These are phyloP conservation scores for Akebia trifoliata DNA, from an alignment of 164 flowering plant genomes.

Conservation along the genomic window DNA sequence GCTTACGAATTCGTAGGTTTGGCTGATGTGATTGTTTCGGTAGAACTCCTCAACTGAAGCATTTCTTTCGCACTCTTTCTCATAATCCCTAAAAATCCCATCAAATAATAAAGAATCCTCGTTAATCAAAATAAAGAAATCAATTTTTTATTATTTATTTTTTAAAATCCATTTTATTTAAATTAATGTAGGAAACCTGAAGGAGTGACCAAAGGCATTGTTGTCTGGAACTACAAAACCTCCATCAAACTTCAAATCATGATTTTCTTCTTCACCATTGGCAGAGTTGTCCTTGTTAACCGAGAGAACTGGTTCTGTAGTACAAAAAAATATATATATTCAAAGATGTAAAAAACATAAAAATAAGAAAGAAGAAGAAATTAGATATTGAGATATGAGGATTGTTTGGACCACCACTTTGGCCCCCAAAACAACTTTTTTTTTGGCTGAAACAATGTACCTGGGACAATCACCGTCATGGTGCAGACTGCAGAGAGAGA, in stretches of 20 bases:
- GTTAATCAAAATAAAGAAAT: too few species aligned
- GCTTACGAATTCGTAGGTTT: conserved; percentile 39
- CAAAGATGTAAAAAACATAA: too few species aligned
- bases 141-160: too few species aligned
- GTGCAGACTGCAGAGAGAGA: not conserved
- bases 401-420: too few species aligned
- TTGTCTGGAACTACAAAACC: conserved; percentile 21
- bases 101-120: not conserved
- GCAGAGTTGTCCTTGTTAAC: too few species aligned
- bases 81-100: conserved; percentile 24
- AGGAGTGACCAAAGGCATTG: conserved; percentile 34
- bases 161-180: too few species aligned
- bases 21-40: conserved; percentile 26
- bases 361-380: not conserved
- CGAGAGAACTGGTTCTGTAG: too few species aligned
- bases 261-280: not conserved
- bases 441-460: not conserved
- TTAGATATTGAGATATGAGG: too few species aligned
- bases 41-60: conserved; percentile 27
- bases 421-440: too few species aligned
- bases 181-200: too few species aligned
- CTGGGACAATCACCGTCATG: conserved; percentile 16
- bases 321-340: not conserved
- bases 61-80: conserved; percentile 28
- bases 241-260: conserved; percentile 14